phyloP scores from a whole-genome alignment of 2,329 filamentous ascomycete genomes.

The Dactylellina cionopaga region DNA sequence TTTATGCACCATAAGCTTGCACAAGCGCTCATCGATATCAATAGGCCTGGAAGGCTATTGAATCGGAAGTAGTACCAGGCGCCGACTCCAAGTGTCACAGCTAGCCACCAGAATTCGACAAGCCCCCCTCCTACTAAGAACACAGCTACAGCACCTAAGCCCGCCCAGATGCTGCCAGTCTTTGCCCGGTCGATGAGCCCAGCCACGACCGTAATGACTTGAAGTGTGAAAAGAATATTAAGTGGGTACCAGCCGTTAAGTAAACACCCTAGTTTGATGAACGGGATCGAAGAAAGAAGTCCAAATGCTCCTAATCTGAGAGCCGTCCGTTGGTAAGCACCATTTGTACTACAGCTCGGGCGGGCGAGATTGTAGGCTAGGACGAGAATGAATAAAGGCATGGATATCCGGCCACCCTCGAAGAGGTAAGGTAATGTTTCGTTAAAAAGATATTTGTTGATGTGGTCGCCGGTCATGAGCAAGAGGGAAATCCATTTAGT shows the following conservation, averaged over 20 bases:
- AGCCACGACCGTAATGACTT: constrained; percentile 22
- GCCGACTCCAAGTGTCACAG: constrained; percentile 21
- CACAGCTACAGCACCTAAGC: not conserved
- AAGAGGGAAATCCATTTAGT: constrained; percentile 34
- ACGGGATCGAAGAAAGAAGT: constrained; percentile 25
- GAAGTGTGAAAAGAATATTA: constrained; percentile 38
- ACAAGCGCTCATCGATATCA: not conserved
- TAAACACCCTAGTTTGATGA: constrained; percentile 9
- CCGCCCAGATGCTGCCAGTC: not conserved
- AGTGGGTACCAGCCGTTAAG: constrained; percentile 34
- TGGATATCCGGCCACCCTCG: constrained; percentile 25
- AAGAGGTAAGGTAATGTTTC: constrained; percentile 21
- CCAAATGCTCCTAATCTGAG: constrained; percentile 7
- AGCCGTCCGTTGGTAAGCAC: constrained; percentile 12
- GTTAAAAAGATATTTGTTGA: constrained; percentile 47
- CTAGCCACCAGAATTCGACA: constrained; percentile 46
- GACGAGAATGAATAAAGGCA: constrained; percentile 37
- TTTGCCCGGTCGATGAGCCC: constrained; percentile 16
- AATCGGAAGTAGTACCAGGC: constrained; percentile 34
- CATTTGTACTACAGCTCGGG: constrained; percentile 5
- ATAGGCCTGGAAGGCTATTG: constrained; percentile 6
- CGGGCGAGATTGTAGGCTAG: constrained; percentile 36
- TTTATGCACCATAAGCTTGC: constrained; percentile 27
- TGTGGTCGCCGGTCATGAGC: constrained; percentile 40
- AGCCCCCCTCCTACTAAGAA: constrained; percentile 31